Percentiles rank a stretch among this genome's conserved stretches.
Evolutionary conservation across 2,329 filamentous ascomycete species (phyloP).

Genomic region (Stagonosporopsis rhizophila): DNA sequence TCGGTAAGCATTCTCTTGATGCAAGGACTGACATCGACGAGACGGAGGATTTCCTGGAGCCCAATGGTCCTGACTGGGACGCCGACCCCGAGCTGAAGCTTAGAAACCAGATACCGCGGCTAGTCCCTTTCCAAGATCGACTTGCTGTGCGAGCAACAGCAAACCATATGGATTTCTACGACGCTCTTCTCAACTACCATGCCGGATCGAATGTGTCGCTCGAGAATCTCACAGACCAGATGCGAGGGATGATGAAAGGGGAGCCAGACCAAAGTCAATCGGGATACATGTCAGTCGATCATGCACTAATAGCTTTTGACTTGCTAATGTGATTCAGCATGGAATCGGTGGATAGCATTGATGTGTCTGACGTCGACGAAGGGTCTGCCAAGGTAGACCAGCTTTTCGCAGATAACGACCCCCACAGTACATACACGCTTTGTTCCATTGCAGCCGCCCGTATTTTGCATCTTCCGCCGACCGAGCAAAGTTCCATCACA

Average conservation of each 20-base stretch:
- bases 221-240: slow-evolving; percentile 17
- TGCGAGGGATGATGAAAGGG: slow-evolving; percentile 25
- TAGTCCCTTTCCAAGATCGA: neutral
- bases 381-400: slow-evolving; percentile 33
- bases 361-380: slow-evolving; percentile 42
- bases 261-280: neutral
- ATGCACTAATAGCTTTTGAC: too few species aligned
- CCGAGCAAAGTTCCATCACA: slow-evolving; percentile 26
- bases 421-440: slow-evolving; percentile 2
- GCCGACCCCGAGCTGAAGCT: slow-evolving; percentile 20
- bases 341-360: slow-evolving; percentile 28
- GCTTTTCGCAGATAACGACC: slow-evolving; percentile 15
- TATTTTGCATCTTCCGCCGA: slow-evolving; percentile 21
- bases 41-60: slow-evolving; percentile 39
- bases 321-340: slow-evolving; percentile 26
- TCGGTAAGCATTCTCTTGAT: neutral
- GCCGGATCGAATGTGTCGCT: slow-evolving; percentile 17
- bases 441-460: slow-evolving; percentile 25
- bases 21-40: slow-evolving; percentile 15
- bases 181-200: slow-evolving; percentile 16
- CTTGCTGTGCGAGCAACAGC: neutral
- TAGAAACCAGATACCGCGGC: slow-evolving; percentile 13
- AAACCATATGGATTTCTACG: slow-evolving; percentile 25
- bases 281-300: slow-evolving; percentile 35
- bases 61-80: slow-evolving; percentile 30